phyloP scores from a whole-genome alignment of 2,329 filamentous ascomycete species.

The Metarhizium humberi region DNA sequence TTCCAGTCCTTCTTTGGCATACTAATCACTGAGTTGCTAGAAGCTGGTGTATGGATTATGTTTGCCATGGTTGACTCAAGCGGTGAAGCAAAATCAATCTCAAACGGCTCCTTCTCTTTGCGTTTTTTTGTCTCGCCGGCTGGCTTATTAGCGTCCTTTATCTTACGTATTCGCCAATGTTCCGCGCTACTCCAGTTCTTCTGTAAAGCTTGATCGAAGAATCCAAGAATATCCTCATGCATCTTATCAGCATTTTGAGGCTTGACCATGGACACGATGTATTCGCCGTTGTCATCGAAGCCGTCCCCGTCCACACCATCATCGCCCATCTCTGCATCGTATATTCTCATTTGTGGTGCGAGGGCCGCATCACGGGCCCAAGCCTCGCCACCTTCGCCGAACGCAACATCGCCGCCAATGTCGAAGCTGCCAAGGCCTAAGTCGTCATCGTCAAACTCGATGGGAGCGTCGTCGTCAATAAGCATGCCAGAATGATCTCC shows the following conservation, averaged over 20 bases:
- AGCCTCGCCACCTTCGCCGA: conserved; percentile 90
- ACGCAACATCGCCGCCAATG: conserved; percentile 64
- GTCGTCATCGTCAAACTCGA: conserved; percentile 66
- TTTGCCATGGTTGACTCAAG: conserved; percentile 65
- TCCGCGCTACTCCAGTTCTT: conserved; percentile 99
- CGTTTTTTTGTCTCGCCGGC: conserved; percentile 53
- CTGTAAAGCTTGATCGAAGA: conserved; percentile 91
- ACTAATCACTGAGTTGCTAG: conserved; percentile 71
- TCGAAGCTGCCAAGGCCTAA: conserved; percentile 64
- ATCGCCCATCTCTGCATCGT: conserved; percentile 55
- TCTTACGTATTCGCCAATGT: conserved; percentile 93
- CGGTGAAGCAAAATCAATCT: conserved; percentile 79
- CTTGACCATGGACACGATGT: conserved; percentile 70
- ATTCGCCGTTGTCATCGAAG: conserved; percentile 54
- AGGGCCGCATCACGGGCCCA: conserved; percentile 88
- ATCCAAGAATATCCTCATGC: conserved; percentile 93
- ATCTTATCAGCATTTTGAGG: conserved; percentile 53
- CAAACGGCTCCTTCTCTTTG: conserved; percentile 94
- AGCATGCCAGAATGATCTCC: conserved; percentile 71
- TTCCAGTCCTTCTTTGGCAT: conserved; percentile 93
- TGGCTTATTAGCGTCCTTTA: conserved; percentile 68
- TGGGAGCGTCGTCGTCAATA: conserved; percentile 76
- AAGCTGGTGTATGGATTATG: conserved; percentile 70
- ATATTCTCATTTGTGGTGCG: conserved; percentile 77
- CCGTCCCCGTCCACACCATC: conserved; percentile 30